phyloP scores from a whole-genome alignment of 2,329 filamentous ascomycete genomes.

The Penicillium paneum region DNA sequence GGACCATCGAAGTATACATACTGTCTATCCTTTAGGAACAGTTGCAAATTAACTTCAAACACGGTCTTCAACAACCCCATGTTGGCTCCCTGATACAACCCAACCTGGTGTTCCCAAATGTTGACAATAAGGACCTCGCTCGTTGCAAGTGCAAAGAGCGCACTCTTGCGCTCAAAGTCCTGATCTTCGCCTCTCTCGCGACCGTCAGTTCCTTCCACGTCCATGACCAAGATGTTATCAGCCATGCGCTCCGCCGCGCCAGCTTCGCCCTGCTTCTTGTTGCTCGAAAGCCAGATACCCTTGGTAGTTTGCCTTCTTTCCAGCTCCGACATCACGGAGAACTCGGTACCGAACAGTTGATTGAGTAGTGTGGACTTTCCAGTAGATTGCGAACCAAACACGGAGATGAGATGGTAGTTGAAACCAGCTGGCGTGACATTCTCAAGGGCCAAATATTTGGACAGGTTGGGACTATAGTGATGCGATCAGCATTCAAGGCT shows the following conservation, averaged over 20 bases:
- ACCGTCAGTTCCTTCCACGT: constrained; percentile 96
- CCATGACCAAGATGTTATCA: constrained; percentile 98
- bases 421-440: constrained; percentile 85
- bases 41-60: constrained; percentile 95
- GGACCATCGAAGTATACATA: constrained; percentile 45
- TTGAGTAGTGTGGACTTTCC: constrained; percentile 97
- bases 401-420: constrained; percentile 98
- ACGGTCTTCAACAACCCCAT: constrained; percentile 99
- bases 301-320: constrained; percentile 96
- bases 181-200: constrained; percentile 96
- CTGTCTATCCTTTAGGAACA: constrained; percentile 95
- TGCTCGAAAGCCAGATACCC: constrained; percentile 99
- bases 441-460: constrained; percentile 75
- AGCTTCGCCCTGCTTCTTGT: constrained; percentile 61
- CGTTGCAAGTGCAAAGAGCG: constrained; percentile 91
- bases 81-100: constrained; percentile 95
- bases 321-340: constrained; percentile 95
- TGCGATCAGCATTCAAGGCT: constrained; percentile 12
- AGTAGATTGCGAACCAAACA: constrained; percentile 97
- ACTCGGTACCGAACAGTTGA: constrained; percentile 89
- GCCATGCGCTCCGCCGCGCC: constrained; percentile 64
- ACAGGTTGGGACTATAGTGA: constrained; percentile 64
- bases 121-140: constrained; percentile 98
- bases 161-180: constrained; percentile 98
- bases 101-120: constrained; percentile 99